Base-by-base conservation (phyloP, 306 rosid genomes). In the Ormosia semicastrata region DNA sequence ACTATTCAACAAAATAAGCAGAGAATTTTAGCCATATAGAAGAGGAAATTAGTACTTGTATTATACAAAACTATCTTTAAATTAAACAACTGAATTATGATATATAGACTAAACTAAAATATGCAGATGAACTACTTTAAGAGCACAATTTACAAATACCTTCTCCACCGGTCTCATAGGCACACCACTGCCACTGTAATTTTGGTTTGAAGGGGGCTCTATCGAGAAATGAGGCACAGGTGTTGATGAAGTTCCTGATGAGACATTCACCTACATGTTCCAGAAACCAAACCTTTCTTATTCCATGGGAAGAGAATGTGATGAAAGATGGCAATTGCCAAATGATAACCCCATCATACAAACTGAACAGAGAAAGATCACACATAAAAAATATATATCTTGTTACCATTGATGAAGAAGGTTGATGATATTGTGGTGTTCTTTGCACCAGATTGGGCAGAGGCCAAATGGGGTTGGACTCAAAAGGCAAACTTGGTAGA, bases 181-280 rank as follows among this genome's bases (percentile, higher is more conserved):
- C 62, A 72, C 67, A 50, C 57, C 74, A 66, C 78, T 89, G 85
- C 84, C 75, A 66, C 76, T 57, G 47, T 34, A 85, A 79, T 83
- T 95, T 95, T 95, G 99, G 99, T 95, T 95, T 95, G 98, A 95
- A 95, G 99, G 99, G 99, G 93, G 99, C 98, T 95, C 99, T 81
- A 74, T 76, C 50, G 83, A 75, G 76, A 65, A 89, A 80, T 75
- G 86, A 62, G 83, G 76, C 54, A 81, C 75, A 63, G 87, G 66
- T 76, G 89, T 80, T 50, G 93, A 81, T 34, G 89, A 83, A 87
- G 58, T 85, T 33, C 89, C 81, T 41, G 87, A 50, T 47, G 92
- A 83, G 29, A 63, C 88, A 85, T 82, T 91, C 88, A 89, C 90
- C 99, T 95, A 41, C 88, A 82, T 13, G 36, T 34, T 84, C 62